phyloP scores from a whole-genome alignment of 1,139 yeast genomes.

The Geotrichum histeridarum region DNA sequence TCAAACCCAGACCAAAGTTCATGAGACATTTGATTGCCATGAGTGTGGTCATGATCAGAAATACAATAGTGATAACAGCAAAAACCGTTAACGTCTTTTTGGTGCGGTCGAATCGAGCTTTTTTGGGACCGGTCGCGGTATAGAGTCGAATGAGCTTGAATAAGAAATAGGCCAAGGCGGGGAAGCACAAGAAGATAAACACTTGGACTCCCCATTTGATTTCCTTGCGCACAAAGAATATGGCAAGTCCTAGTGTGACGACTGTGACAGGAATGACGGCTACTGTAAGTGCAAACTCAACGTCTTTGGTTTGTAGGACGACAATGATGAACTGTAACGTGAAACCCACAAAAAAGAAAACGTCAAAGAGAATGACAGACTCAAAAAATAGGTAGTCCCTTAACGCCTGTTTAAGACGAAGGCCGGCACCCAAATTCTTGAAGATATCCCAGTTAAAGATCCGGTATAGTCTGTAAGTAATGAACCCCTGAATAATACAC shows the following conservation, averaged over 20 bases:
- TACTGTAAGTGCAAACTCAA: conserved; percentile 49
- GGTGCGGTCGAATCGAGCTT: conserved; percentile 43
- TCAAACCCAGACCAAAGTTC: conserved; percentile 45
- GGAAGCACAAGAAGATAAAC: conserved; percentile 39
- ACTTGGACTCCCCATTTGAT: conserved; percentile 33
- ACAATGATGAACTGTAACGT: conserved; percentile 52
- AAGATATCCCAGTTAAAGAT: conserved; percentile 50
- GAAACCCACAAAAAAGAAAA: conserved; percentile 51
- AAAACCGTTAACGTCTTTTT: conserved; percentile 47
- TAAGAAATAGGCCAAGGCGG: conserved; percentile 48
- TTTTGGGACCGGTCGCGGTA: conserved; percentile 43
- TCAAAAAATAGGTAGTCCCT: conserved; percentile 40
- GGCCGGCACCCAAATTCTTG: conserved; percentile 50
- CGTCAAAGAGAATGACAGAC: conserved; percentile 44
- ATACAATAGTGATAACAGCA: conserved; percentile 45
- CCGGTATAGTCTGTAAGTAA: conserved; percentile 41
- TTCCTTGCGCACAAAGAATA: conserved; percentile 44
- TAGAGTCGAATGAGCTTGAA: conserved; percentile 49
- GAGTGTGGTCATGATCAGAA: conserved; percentile 41
- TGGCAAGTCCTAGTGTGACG: conserved; percentile 40
- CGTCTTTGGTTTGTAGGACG: conserved; percentile 43
- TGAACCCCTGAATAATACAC: conserved; percentile 36
- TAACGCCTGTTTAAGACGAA: conserved; percentile 42
- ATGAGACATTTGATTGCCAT: conserved; percentile 39
- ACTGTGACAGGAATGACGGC: conserved; percentile 49